These are phyloP conservation scores for Penicillium vulpinum DNA, from an alignment of 2,329 filamentous ascomycete species.

Conservation along the genomic window DNA sequence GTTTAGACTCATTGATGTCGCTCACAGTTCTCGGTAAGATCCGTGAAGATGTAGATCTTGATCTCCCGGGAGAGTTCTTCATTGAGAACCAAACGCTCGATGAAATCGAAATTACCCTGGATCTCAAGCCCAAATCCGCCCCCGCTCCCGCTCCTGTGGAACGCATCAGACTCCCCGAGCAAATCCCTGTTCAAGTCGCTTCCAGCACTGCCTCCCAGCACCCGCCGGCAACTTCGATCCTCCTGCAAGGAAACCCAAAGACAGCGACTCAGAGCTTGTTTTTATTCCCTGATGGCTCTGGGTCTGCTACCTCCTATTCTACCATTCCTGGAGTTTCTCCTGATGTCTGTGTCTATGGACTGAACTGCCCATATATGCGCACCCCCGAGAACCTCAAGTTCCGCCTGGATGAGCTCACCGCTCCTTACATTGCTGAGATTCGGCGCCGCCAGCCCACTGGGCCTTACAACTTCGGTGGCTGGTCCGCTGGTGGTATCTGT, in stretches of 20 bases:
- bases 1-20: constrained; percentile 50
- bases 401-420: constrained; percentile 39
- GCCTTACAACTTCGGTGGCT: constrained; percentile 68
- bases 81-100: constrained; percentile 46
- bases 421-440: constrained; percentile 46
- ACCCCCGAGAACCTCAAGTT: constrained; percentile 37
- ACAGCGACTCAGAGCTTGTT: constrained; percentile 45
- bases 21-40: constrained; percentile 48
- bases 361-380: constrained; percentile 49
- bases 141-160: constrained; percentile 20
- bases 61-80: constrained; percentile 46
- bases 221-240: constrained; percentile 44
- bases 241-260: constrained; percentile 46
- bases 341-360: constrained; percentile 45
- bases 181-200: constrained; percentile 18
- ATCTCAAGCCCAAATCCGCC: constrained; percentile 39
- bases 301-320: constrained; percentile 49
- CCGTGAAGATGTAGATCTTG: constrained; percentile 45
- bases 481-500: constrained; percentile 75
- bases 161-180: constrained; percentile 25
- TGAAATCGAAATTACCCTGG: constrained; percentile 41
- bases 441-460: constrained; percentile 50
- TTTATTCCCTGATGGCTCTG: constrained; percentile 49
- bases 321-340: constrained; percentile 43
- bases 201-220: constrained; percentile 23